These are phyloP conservation scores for Nyssa sinensis DNA, from an alignment of 148 eudicot genomes.

Conservation along the genomic window DNA sequence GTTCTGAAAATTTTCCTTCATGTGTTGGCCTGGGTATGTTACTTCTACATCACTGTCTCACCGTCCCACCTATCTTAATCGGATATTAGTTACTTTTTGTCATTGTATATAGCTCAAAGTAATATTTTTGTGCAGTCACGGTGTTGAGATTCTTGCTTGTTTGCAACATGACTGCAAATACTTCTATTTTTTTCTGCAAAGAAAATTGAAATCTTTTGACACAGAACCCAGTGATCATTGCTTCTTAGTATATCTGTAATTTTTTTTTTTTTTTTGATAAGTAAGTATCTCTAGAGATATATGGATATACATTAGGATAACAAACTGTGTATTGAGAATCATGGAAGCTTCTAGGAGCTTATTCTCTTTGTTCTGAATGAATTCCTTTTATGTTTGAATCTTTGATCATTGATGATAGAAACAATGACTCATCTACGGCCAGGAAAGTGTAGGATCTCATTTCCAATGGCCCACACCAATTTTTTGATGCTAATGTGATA, in stretches of 20 bases:
- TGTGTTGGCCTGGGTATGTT: constrained; percentile 87
- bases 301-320: too few relatives aligned
- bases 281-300: too few relatives aligned
- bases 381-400: too few relatives aligned
- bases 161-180: neutral
- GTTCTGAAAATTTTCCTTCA: constrained; percentile 42
- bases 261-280: too few relatives aligned
- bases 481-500: too few relatives aligned
- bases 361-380: too few relatives aligned
- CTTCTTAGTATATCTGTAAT: too few relatives aligned
- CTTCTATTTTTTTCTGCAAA: neutral
- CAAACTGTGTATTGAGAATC: too few relatives aligned
- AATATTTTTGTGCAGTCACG: neutral
- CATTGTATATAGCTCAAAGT: neutral
- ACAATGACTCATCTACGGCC: too few relatives aligned
- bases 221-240: too few relatives aligned
- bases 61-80: neutral
- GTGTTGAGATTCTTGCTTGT: neutral
- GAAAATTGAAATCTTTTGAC: neutral
- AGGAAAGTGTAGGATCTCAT: neutral
- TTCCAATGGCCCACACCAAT: neutral
- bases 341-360: too few relatives aligned
- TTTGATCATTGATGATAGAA: too few relatives aligned
- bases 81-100: neutral
- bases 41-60: constrained; percentile 2